phyloP scores from a whole-genome alignment of 108 stramenopile species.

The Hondaea fermentalgiana region DNA sequence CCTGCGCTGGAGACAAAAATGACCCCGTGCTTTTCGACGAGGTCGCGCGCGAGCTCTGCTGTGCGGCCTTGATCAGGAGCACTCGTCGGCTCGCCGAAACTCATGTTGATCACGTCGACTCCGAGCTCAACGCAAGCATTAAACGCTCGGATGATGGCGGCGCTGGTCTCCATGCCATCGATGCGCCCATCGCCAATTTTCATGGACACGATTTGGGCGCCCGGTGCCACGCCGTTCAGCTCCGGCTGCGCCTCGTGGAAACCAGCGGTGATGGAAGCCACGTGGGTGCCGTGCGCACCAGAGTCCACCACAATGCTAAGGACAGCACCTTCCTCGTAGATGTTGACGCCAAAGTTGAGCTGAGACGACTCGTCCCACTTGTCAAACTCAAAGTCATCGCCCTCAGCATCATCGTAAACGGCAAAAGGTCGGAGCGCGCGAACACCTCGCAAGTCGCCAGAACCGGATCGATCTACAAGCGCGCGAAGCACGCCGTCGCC shows the following conservation, averaged over 20 bases:
- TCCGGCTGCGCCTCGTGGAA: conserved; percentile 31
- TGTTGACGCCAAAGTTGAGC: conserved; percentile 52
- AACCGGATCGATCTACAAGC: conserved; percentile 55
- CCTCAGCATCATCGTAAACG: neutral
- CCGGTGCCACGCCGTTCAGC: conserved; percentile 76
- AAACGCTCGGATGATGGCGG: conserved; percentile 63
- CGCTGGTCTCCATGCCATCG: conserved; percentile 77
- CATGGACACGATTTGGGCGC: conserved; percentile 68
- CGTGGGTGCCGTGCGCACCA: conserved; percentile 82
- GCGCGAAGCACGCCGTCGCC: conserved; percentile 46
- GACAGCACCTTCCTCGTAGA: conserved; percentile 62
- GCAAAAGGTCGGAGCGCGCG: conserved; percentile 53
- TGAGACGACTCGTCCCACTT: conserved; percentile 52
- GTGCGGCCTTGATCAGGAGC: conserved; percentile 59
- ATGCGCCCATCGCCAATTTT: conserved; percentile 80
- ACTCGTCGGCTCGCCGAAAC: conserved; percentile 68
- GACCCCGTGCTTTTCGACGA: conserved; percentile 62
- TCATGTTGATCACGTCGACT: conserved; percentile 76
- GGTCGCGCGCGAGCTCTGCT: conserved; percentile 54
- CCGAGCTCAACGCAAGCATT: conserved; percentile 58
- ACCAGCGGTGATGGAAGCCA: conserved; percentile 72
- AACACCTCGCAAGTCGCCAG: conserved; percentile 52
- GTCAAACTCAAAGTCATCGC: conserved; percentile 45
- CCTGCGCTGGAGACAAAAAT: conserved; percentile 68
- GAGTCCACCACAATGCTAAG: conserved; percentile 69